Evolutionary conservation across 352 stramenopile species (phyloP).

Genomic region (Paralagenidium karlingii): DNA sequence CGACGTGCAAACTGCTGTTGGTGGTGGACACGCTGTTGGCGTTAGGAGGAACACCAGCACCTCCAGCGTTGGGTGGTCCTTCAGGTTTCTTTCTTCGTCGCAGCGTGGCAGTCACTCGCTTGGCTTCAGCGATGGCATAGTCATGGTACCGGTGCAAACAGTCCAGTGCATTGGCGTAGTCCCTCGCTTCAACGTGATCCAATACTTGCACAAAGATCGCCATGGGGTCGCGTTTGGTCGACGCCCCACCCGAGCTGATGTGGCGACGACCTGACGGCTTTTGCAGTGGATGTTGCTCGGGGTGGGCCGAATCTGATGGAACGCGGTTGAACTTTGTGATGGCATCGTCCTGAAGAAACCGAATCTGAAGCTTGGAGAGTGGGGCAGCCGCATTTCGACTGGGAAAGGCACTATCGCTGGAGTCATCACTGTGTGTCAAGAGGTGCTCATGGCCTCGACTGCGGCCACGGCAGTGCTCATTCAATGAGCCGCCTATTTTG

Average conservation of each 20-base stretch:
- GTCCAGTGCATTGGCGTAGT: constrained; percentile 82
- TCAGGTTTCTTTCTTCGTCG: no score
- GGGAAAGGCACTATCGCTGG: no score
- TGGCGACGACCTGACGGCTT: no score
- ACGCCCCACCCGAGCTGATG: neutral
- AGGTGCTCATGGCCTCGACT: no score
- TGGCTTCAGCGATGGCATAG: constrained; percentile 50
- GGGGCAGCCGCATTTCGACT: no score
- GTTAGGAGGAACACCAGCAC: constrained; percentile 1
- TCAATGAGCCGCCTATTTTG: no score
- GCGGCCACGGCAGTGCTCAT: no score
- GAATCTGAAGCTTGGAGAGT: no score
- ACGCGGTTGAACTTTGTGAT: neutral
- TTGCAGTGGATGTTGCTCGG: no score
- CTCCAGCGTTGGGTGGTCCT: constrained; percentile 2
- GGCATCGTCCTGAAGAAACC: neutral
- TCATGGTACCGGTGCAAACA: constrained; percentile 92
- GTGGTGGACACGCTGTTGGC: neutral
- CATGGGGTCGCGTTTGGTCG: neutral
- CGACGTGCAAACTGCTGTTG: constrained; percentile 6
- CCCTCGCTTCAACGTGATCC: constrained; percentile 66
- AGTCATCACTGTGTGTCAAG: no score
- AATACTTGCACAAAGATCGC: constrained; percentile 73
- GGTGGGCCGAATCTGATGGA: neutral
- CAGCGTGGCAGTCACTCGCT: constrained; percentile 1